Evolutionary conservation across 768 basidiomycete genomes (phyloP), one percentile per base, ranked within the genome.

Genomic region (Mycena galopus): DNA sequence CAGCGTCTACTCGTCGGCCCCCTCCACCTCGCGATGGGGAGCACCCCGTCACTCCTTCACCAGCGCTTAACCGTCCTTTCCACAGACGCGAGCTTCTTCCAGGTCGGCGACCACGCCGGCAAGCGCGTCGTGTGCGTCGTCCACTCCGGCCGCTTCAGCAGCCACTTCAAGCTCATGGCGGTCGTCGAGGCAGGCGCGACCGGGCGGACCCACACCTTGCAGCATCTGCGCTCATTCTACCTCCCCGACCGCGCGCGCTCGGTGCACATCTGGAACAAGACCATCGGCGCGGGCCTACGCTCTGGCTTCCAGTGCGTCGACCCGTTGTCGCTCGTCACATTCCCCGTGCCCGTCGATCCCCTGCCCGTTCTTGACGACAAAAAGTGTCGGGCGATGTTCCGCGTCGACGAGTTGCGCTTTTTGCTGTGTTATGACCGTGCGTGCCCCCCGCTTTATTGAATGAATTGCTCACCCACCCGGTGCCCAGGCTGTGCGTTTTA

Each of bases 261-360:
- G 32, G 74, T 75, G 63, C 67, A 75, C 67, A 75, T 75, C 33
- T 68, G 59, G 60, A 75, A 75, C 63, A 72, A 67, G 53, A 72
- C 63, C 4, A 72, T 75, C 25, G 71, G 74, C 64, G 74, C 64
- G 3, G 59, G 27, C 6, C 58, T 75, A 12, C 61, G 67, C 27
- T 51, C 29, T 12, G 67, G 74, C 7, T 75, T 75, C 64, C 74
- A 72, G 23, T 75, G 74, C 53, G 71, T 75, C 51, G 74, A 75
- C 37, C 74, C 74, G 17, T 12, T 66, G 1, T 69, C 70, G 19
- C 61, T 75, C 21, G 55, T 69, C 10, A 75, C 74, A 11, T 75
- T 72, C 50, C 63, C 70, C 37, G 63, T 75, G n/a, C 74, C 74
- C 29, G 70, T 72, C 2, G 53, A n/a, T 11, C 56, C 70, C n/a